Evolutionary conservation across 2,329 filamentous ascomycete genomes (phyloP).

Genomic region (Ophiocordyceps robertsii): DNA sequence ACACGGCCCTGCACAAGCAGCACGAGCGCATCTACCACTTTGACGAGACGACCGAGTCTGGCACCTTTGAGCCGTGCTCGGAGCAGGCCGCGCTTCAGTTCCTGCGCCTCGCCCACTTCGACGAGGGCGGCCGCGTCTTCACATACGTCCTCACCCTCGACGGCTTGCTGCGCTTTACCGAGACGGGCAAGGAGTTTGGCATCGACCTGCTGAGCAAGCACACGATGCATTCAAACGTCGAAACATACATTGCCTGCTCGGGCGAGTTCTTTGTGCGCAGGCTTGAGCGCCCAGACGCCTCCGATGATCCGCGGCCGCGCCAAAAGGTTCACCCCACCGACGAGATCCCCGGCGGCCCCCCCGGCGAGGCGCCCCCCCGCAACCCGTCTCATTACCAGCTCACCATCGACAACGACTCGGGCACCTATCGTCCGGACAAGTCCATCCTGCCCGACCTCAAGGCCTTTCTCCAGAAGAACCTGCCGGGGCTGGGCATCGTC

Average conservation of each 20-base stretch:
- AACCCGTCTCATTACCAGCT: conserved; percentile 60
- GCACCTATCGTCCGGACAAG: conserved; percentile 82
- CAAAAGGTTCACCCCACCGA: conserved; percentile 38
- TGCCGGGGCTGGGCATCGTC: conserved; percentile 63
- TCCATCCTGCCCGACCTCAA: conserved; percentile 59
- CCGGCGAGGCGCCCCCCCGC: conserved; percentile 25
- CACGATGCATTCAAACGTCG: conserved; percentile 92
- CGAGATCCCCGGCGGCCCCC: conserved; percentile 32
- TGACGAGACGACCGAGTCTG: conserved; percentile 61
- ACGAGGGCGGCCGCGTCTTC: conserved; percentile 74
- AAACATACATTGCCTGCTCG: conserved; percentile 79
- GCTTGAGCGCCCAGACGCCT: conserved; percentile 34
- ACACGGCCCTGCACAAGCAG: conserved; percentile 80
- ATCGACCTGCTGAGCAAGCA: conserved; percentile 91
- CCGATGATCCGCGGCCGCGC: conserved; percentile 26
- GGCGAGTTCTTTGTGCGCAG: conserved; percentile 87
- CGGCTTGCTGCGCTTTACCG: conserved; percentile 77
- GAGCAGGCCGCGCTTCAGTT: conserved; percentile 65
- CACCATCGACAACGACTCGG: conserved; percentile 88
- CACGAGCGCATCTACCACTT: conserved; percentile 85
- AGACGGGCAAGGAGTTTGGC: conserved; percentile 90
- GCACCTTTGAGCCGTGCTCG: conserved; percentile 51
- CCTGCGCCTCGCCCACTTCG: conserved; percentile 74
- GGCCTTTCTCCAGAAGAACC: conserved; percentile 54
- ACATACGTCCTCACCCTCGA: conserved; percentile 89